A percentile compares a stretch with the other conserved stretches of the same genome.
Evolutionary conservation across 169 alveolate species (phyloP).

Genomic region (Plasmodium berghei): DNA sequence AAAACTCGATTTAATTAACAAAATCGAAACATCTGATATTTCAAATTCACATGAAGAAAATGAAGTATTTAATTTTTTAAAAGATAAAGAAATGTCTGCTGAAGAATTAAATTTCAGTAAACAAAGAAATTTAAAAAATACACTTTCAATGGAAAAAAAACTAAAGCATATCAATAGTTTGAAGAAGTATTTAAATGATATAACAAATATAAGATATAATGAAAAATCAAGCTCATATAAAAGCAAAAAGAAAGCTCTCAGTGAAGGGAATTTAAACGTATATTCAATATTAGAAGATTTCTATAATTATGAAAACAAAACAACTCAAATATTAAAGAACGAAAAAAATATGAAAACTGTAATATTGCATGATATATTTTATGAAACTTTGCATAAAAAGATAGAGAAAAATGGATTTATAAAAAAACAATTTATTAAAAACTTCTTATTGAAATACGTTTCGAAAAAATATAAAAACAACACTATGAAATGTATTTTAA

Average conservation of each 20-base stretch:
- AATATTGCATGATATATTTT: slow-evolving; percentile 10
- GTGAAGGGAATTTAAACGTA: not conserved
- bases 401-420: slow-evolving; percentile 34
- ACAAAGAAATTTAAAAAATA: slow-evolving; percentile 15
- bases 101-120: slow-evolving; percentile 6
- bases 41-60: slow-evolving; percentile 56
- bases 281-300: slow-evolving; percentile 35
- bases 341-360: not conserved
- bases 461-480: slow-evolving; percentile 17
- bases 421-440: slow-evolving; percentile 30
- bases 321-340: slow-evolving; percentile 15
- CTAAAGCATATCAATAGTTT: slow-evolving; percentile 50
- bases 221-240: slow-evolving; percentile 23
- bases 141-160: slow-evolving; percentile 34
- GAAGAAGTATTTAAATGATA: slow-evolving; percentile 27
- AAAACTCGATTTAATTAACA: slow-evolving; percentile 57
- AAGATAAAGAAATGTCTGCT: slow-evolving; percentile 43
- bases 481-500: slow-evolving; percentile 9
- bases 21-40: slow-evolving; percentile 37
- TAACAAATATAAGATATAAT: slow-evolving; percentile 29
- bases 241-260: slow-evolving; percentile 1
- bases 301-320: slow-evolving; percentile 10
- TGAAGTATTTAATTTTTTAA: slow-evolving; percentile 68
- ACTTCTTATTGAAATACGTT: slow-evolving; percentile 4
- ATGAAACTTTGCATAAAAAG: slow-evolving; percentile 45